Conservation (phyloP, 306 rosid genomes). For the Dicorynia guianensis region DNA sequence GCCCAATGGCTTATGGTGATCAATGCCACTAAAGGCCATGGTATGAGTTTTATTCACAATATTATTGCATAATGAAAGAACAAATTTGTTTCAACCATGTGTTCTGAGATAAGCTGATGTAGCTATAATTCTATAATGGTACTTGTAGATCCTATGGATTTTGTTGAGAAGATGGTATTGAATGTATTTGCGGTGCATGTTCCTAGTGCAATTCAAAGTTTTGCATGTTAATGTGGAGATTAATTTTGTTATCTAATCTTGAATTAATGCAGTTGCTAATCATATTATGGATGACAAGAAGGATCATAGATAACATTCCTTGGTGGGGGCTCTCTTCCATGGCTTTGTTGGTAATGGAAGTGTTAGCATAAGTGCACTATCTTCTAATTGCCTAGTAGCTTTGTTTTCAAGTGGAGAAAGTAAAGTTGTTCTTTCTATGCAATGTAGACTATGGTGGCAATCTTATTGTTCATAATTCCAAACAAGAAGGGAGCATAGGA, state of each 20-base stretch:
- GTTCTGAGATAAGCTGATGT: not conserved
- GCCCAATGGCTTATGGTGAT: no score
- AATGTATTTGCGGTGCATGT: slow-evolving; percentile 71
- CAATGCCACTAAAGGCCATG: no score
- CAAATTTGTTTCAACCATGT: not conserved
- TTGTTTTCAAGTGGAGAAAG: not conserved
- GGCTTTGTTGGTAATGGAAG: slow-evolving; percentile 89
- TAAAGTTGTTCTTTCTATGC: not conserved
- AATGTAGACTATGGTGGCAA: slow-evolving; percentile 77
- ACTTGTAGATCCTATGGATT: slow-evolving; percentile 77
- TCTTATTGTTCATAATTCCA: slow-evolving; percentile 83
- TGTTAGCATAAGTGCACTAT: slow-evolving; percentile 64
- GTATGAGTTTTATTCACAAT: no score
- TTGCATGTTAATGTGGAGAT: not conserved
- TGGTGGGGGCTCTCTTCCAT: slow-evolving; percentile 90
- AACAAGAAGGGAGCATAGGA: slow-evolving; percentile 76
- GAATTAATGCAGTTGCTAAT: slow-evolving; percentile 65
- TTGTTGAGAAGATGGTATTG: slow-evolving; percentile 92
- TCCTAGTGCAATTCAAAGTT: not conserved
- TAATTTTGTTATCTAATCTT: not conserved
- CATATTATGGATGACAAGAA: slow-evolving; percentile 90
- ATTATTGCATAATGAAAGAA: not conserved
- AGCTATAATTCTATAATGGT: not conserved
- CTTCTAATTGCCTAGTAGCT: no score
- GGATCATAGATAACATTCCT: slow-evolving; percentile 81